Conservation (phyloP, 2,329 filamentous ascomycete species). For the Colletotrichum sp. region DNA sequence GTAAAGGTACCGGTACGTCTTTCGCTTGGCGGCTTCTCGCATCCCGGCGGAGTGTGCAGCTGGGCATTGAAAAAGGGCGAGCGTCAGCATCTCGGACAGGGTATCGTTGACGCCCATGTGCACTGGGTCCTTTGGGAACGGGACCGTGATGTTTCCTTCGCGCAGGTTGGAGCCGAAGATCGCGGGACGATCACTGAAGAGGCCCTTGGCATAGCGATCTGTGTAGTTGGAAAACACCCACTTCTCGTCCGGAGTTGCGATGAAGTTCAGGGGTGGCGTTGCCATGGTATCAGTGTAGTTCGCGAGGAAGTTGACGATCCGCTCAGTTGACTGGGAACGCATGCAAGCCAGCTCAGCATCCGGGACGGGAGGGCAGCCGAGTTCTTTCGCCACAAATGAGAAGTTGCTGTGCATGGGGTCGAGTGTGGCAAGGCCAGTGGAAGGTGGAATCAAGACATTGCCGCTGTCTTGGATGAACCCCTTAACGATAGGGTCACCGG, state of each 20-base stretch:
- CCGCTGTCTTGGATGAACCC: background rate
- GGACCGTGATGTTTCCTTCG: background rate
- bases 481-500: accelerated
- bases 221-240: conserved; percentile 46
- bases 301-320: conserved; percentile 40
- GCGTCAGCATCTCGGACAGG: background rate
- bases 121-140: background rate
- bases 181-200: conserved; percentile 34
- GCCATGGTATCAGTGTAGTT: conserved; percentile 34
- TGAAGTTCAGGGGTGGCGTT: conserved; percentile 44
- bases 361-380: conserved; percentile 32
- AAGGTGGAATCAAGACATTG: background rate
- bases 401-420: conserved; percentile 30
- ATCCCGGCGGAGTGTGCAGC: background rate
- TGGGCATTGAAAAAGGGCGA: background rate
- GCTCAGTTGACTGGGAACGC: conserved; percentile 35
- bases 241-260: conserved; percentile 36
- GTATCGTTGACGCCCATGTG: background rate
- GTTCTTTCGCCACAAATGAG: conserved; percentile 47
- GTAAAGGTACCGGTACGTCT: conserved; percentile 28
- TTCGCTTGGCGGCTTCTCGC: background rate
- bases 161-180: background rate
- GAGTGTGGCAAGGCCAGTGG: conserved; percentile 33
- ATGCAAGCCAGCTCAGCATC: conserved; percentile 38
- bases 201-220: conserved; percentile 33